Evolutionary conservation across 768 basidiomycete species (phyloP).

Genomic region (Brasilioporus rufonigricans): DNA sequence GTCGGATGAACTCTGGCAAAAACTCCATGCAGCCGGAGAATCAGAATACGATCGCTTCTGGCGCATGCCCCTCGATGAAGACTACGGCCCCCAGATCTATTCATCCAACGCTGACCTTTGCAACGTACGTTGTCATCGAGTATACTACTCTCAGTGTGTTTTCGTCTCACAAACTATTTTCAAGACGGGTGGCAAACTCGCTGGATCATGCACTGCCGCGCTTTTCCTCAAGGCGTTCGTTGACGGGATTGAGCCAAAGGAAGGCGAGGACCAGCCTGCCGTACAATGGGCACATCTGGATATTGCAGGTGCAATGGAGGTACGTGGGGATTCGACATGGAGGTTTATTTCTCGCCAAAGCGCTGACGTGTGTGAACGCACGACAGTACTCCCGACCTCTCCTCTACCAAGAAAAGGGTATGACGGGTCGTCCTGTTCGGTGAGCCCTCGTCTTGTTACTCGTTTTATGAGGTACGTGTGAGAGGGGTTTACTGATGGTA

Average conservation of each 20-base stretch:
- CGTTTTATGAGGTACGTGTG: not conserved
- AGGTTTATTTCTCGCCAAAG: not conserved
- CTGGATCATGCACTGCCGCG: constrained; percentile 77
- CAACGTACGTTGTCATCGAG: constrained; percentile 39
- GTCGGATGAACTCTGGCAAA: constrained; percentile 71
- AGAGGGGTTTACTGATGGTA: not conserved
- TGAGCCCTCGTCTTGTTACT: constrained; percentile 33
- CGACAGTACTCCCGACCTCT: constrained; percentile 47
- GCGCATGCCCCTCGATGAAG: constrained; percentile 87
- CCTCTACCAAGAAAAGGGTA: constrained; percentile 68
- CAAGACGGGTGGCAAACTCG: constrained; percentile 71
- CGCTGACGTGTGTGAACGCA: not conserved
- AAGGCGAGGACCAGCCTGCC: constrained; percentile 48
- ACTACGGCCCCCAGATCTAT: constrained; percentile 73
- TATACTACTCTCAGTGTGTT: not conserved
- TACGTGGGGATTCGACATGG: constrained; percentile 28
- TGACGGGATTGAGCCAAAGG: constrained; percentile 64
- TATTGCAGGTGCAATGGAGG: constrained; percentile 79
- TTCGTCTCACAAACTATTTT: constrained; percentile 2
- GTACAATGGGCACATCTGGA: constrained; percentile 88
- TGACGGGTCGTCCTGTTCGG: constrained; percentile 82
- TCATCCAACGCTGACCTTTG: constrained; percentile 78
- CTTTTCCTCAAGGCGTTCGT: constrained; percentile 85
- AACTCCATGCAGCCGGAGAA: constrained; percentile 67
- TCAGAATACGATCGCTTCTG: constrained; percentile 81